A percentile compares a stretch with the other conserved stretches of the same genome.
Conservation (phyloP, 495 filamentous ascomycete genomes). For the Parathielavia appendiculata region DNA sequence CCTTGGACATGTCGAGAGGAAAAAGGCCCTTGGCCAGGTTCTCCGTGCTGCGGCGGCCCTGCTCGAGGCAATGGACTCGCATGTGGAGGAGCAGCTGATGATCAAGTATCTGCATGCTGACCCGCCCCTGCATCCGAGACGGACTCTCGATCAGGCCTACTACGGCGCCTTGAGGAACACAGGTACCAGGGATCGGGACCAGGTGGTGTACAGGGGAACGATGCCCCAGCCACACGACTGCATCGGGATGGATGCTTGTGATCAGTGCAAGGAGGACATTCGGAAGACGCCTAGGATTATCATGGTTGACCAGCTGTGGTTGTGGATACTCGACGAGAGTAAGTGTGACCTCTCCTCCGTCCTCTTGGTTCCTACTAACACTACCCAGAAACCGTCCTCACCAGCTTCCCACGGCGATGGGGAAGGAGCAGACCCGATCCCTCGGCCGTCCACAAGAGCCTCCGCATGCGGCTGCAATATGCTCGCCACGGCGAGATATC, state of each 20-base stretch:
- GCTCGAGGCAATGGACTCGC: constrained; percentile 26
- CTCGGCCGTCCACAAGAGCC: constrained; percentile 56
- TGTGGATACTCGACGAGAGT: constrained; percentile 56
- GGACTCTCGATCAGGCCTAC: constrained; percentile 62
- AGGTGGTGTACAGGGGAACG: constrained; percentile 56
- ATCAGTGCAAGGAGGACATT: constrained; percentile 28
- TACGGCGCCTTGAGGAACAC: constrained; percentile 59
- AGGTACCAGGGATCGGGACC: constrained; percentile 53
- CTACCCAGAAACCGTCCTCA: constrained; percentile 51
- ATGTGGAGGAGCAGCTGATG: constrained; percentile 54
- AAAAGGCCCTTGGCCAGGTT: constrained; percentile 19
- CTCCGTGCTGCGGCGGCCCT: constrained; percentile 22
- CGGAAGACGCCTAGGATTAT: constrained; percentile 53
- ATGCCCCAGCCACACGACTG: constrained; percentile 21
- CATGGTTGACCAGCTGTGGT: constrained; percentile 67
- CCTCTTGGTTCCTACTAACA: not conserved
- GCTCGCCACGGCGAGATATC: constrained; percentile 53
- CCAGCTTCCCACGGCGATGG: constrained; percentile 59
- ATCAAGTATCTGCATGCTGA: constrained; percentile 52
- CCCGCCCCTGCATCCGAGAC: constrained; percentile 56
- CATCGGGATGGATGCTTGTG: constrained; percentile 21
- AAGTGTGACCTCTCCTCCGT: not conserved
- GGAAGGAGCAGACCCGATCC: constrained; percentile 59
- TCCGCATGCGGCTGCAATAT: constrained; percentile 32
- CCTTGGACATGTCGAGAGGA: not conserved